Evolutionary conservation across 2,329 filamentous ascomycete species (phyloP), one percentile per base, ranked within the genome.

Genomic region (Trichoderma sp.): DNA sequence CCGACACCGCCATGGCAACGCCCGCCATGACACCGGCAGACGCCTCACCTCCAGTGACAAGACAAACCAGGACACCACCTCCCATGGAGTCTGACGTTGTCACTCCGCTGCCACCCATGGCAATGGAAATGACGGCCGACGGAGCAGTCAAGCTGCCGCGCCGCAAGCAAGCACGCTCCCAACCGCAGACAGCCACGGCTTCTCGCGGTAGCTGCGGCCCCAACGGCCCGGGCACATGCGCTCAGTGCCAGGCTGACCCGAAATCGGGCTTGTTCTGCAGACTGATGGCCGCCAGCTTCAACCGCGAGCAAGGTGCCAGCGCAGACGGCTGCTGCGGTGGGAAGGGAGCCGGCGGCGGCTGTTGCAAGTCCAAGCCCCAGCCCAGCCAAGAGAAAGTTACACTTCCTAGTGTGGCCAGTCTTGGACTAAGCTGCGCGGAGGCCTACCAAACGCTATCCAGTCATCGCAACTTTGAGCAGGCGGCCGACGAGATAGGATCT

Each of bases 201-300:
- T n/a, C 72, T 35, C 65, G 67, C 1, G 85, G 87, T 35, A 85
- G 87, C 41, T 92, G 90, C 75, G 89, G 93, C 31, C 87, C 90
- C 50, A 92, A 92, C 71, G 93, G 93, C 0, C 94, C 94, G 0
- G 94, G 94, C 11, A 93, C 92, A 18, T 97, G 94, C 81, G 90
- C 92, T 4, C 93, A 96, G 84, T 97, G 94, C 81, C 88, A 93
- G 76, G 87, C 91, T 2, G 94, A 96, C 81, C 93, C 94, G 21
- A 92, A 93, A 81, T 94, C 94, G 3, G 94, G 93, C 1, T 89
- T 95, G 50, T 97, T 97, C 86, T 97, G 94, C 84, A 93, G 94
- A 77, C 93, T 93, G 12, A 90, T 96, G 71, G 93, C 94, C 29
- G 93, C 93, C 76, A 92, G 87, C 78, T 85, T 90, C 76, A 85